Conservation (phyloP, 495 filamentous ascomycete genomes). For the Penicillium pancosmium region DNA sequence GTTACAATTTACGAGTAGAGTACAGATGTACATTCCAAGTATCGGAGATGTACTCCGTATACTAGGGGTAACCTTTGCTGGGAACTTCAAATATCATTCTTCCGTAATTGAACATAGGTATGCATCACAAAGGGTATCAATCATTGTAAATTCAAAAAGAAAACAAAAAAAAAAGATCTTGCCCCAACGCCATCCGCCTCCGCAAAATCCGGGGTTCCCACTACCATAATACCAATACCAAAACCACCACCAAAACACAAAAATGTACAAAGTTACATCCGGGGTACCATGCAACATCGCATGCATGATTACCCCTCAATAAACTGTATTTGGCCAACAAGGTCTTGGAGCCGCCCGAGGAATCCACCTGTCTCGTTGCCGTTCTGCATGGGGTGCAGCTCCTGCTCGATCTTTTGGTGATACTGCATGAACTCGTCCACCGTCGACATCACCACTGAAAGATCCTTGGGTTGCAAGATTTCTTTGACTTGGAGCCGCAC, state of each 20-base stretch:
- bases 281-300: neutral
- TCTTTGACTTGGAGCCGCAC: conserved; percentile 53
- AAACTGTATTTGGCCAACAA: conserved; percentile 39
- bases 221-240: no score
- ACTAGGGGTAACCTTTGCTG: no score
- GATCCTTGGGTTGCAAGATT: conserved; percentile 58
- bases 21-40: no score
- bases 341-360: conserved; percentile 58
- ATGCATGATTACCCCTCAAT: conserved; percentile 6
- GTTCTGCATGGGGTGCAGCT: conserved; percentile 24
- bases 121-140: neutral
- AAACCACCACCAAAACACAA: neutral
- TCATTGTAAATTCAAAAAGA: neutral
- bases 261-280: conserved; percentile 3
- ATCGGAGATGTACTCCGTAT: neutral
- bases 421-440: conserved; percentile 83
- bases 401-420: conserved; percentile 71
- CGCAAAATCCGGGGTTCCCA: neutral
- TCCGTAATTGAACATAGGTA: no score
- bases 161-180: no score
- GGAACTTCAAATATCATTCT: no score
- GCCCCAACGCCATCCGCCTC: neutral
- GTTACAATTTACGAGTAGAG: no score
- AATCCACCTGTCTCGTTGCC: conserved; percentile 49
- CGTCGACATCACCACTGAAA: conserved; percentile 70